Conservation (phyloP, 2,329 filamentous ascomycete genomes). For the Nannizziopsis arthrosporioides region DNA sequence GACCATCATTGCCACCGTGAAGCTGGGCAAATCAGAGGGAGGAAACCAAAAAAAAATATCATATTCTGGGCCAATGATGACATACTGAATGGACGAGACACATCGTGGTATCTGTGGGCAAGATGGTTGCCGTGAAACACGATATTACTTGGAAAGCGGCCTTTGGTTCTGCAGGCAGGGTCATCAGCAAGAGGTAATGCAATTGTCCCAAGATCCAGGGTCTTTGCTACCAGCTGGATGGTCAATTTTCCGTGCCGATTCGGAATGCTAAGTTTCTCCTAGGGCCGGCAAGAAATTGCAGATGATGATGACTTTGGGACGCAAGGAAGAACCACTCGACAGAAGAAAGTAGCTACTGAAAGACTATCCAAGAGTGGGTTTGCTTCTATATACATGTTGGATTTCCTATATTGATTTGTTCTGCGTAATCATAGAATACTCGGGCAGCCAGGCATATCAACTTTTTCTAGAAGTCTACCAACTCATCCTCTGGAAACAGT, state of each 20-base stretch:
- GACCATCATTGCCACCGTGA: too few species aligned
- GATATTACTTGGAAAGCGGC: slow-evolving; percentile 64
- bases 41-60: too few species aligned
- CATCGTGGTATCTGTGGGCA: slow-evolving; percentile 42
- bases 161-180: slow-evolving; percentile 69
- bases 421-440: slow-evolving; percentile 32
- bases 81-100: slow-evolving; percentile 30
- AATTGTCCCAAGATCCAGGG: slow-evolving; percentile 8
- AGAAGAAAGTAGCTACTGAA: slow-evolving; percentile 46
- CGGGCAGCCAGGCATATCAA: slow-evolving; percentile 57
- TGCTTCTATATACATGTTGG: neutral
- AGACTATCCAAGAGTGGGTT: slow-evolving; percentile 40
- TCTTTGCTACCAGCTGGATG: slow-evolving; percentile 8
- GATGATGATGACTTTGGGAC: slow-evolving; percentile 60
- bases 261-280: slow-evolving; percentile 17
- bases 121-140: slow-evolving; percentile 57
- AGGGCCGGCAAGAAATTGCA: slow-evolving; percentile 38
- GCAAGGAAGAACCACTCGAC: slow-evolving; percentile 45
- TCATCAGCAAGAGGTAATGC: slow-evolving; percentile 59
- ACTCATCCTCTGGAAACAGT: slow-evolving; percentile 70
- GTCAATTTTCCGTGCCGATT: slow-evolving; percentile 10
- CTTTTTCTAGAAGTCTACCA: slow-evolving; percentile 79
- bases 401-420: slow-evolving; percentile 29
- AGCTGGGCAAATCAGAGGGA: too few species aligned
- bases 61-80: neutral